Conservation (phyloP, 345 rosid genomes). For the Linum trigynum region DNA sequence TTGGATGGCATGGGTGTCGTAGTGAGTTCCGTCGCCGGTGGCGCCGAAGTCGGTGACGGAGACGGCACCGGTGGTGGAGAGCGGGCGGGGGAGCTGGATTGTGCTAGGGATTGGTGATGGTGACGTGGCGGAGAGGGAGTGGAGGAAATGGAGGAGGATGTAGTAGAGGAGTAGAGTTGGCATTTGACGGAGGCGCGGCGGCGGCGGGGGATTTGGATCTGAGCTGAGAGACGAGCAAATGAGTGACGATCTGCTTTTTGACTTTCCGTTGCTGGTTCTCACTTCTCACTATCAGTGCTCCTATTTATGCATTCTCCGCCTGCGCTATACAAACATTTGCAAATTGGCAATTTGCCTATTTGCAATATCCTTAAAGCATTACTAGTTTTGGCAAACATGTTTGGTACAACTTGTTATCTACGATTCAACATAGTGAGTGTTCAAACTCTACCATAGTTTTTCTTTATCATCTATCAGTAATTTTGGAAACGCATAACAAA, state of each 20-base stretch:
- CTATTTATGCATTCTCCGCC: no score
- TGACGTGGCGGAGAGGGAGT: background rate
- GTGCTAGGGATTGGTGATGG: background rate
- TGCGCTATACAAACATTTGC: no score
- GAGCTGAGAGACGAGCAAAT: background rate
- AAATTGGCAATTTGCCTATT: no score
- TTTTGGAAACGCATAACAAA: no score
- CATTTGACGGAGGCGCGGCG: background rate
- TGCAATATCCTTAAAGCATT: no score
- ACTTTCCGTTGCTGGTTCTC: background rate
- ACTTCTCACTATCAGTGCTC: no score
- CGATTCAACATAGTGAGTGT: no score
- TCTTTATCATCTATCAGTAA: no score
- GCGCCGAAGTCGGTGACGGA: slow-evolving; percentile 35
- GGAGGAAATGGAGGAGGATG: background rate
- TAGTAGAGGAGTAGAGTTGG: background rate
- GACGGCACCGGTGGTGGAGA: background rate
- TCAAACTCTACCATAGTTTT: no score
- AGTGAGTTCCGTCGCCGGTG: slow-evolving; percentile 59
- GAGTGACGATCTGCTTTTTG: background rate
- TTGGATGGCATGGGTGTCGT: slow-evolving; percentile 73
- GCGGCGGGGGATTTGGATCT: background rate
- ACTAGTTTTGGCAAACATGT: no score
- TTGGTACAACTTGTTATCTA: no score
- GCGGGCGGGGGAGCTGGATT: background rate